Percentiles rank a stretch among this genome's conserved stretches.
These are phyloP conservation scores for Microdochium nivale DNA, from an alignment of 2,329 filamentous ascomycete genomes.

Conservation along the genomic window DNA sequence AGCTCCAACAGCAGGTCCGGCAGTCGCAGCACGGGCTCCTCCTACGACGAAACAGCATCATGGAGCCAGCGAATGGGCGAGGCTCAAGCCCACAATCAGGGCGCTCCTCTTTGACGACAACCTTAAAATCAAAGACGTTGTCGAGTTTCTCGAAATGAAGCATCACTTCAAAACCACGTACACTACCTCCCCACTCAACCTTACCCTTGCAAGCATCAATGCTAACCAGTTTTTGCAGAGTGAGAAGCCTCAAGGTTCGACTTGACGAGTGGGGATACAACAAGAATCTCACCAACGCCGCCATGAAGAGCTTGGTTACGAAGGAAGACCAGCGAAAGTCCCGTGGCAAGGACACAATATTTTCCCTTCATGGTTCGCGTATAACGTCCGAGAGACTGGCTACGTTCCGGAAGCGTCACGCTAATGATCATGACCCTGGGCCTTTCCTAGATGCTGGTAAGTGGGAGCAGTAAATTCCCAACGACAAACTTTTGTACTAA, in stretches of 20 bases:
- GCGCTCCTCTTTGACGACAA: background rate
- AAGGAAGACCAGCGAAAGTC: background rate
- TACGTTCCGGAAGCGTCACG: background rate
- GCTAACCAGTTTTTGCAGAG: background rate
- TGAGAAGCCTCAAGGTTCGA: background rate
- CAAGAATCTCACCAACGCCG: background rate
- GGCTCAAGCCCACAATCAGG: background rate
- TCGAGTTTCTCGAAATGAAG: background rate
- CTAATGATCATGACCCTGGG: background rate
- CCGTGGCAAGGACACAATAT: background rate
- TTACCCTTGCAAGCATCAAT: background rate
- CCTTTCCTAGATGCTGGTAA: background rate
- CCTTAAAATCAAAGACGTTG: background rate
- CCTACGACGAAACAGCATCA: background rate
- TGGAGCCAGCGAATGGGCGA: background rate
- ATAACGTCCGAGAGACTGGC: background rate
- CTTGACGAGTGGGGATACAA: background rate
- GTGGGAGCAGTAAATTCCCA: background rate
- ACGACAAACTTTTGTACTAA: background rate
- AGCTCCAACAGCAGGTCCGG: too few species aligned
- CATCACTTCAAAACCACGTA: background rate
- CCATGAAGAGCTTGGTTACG: background rate
- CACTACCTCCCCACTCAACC: background rate
- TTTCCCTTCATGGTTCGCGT: background rate
- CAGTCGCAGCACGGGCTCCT: background rate